Base-by-base conservation (phyloP, 352 stramenopile genomes). In the Plasmopara halstedii region DNA sequence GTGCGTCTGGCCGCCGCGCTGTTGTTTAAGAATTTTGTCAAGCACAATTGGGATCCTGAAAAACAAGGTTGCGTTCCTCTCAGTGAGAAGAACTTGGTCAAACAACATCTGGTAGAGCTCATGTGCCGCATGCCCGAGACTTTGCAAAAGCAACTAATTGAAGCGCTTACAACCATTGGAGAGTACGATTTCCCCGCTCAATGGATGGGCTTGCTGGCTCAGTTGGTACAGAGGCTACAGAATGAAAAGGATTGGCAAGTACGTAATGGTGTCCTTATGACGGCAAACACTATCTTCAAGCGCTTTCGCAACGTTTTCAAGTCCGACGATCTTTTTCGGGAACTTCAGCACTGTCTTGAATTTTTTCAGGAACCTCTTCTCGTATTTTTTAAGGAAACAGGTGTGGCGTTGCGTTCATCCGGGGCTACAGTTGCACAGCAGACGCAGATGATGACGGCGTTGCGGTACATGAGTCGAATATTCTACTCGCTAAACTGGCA, bases 401-500 rank as follows among this genome's bases (percentile, higher is more conserved):
- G 74, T 2, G 54, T 64, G 0, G 64, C 61, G 7, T 50, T 94
- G 35, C 67, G 69, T 20, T 50, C 68, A 2, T 62, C 70, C 0
- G 62, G 69, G 1, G 55, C 52, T 14, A 40, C 64, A 18, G 59
- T 56, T 19, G 51, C 71, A 22, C 62, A 89, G 37, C 81, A 90
- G 35, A 47, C 59, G 17, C 73, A 87, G 27, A 84, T 96, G 46
- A 56, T 95, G 26, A 58, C 67, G 15, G 69, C 77, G 15, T 56
- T 99, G 56, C 75, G 95, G 3, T 89, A 92, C 36, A 95, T 98
- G 62, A 93, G 70, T 58, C 87, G 97, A 17, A 99, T 99, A 33
- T 99, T 97, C 64, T 99, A 95, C 71, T 98, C 90, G 39, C 78
- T 99, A 13, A 99, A 98, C 65, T 99, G 94, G 87, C 83, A 95